Evolutionary conservation across 192 early-diverging fungal species (phyloP).

Genomic region (Backusella circina): DNA sequence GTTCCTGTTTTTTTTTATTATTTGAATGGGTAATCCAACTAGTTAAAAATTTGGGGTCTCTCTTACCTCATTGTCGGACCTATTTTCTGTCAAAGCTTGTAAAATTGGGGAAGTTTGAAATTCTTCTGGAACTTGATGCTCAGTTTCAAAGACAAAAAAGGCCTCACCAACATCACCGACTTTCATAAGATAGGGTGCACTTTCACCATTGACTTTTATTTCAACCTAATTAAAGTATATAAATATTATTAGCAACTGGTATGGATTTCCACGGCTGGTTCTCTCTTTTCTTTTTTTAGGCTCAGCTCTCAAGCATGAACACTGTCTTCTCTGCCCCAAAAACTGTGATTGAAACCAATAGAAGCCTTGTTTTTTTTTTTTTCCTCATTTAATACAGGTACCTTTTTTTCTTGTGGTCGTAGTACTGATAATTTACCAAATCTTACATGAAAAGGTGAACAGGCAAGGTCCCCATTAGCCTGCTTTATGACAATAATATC

Average conservation of each 20-base stretch:
- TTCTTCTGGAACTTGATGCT: constrained; percentile 85
- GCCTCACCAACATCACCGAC: constrained; percentile 96
- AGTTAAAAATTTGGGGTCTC: background rate
- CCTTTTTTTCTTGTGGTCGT: constrained; percentile 89
- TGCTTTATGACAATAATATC: constrained; percentile 93
- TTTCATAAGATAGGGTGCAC: constrained; percentile 87
- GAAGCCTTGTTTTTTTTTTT: background rate
- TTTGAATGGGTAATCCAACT: background rate
- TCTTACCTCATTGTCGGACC: constrained; percentile 28
- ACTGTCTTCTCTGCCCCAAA: background rate
- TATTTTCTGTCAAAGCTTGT: constrained; percentile 39
- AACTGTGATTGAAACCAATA: background rate
- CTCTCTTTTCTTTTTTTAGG: background rate
- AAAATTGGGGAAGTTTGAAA: constrained; percentile 92
- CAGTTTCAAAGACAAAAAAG: constrained; percentile 95
- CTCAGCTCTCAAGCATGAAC: background rate
- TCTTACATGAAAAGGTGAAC: constrained; percentile 96
- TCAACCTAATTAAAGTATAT: constrained; percentile 54
- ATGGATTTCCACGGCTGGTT: background rate
- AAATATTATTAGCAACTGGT: background rate
- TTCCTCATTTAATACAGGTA: constrained; percentile 18
- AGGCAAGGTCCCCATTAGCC: constrained; percentile 75
- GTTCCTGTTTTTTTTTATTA: constrained; percentile 20
- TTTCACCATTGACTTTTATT: constrained; percentile 78
- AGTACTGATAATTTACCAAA: constrained; percentile 95